Base-by-base conservation (phyloP, 495 filamentous ascomycete genomes). In the Penicillium cosmopolitanum region DNA sequence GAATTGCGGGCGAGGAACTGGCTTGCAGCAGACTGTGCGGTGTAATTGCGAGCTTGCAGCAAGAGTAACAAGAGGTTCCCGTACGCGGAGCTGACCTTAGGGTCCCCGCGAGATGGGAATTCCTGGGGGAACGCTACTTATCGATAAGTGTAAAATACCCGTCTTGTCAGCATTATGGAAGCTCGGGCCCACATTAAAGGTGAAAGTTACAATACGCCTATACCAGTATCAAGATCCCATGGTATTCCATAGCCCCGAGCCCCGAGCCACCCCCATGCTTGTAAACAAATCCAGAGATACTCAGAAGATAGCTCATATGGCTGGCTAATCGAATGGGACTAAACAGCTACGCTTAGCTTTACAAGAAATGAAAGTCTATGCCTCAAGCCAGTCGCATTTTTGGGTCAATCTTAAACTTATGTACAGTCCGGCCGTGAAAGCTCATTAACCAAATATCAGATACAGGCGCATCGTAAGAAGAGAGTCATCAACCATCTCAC, bases 401-500 rank as follows among this genome's bases (percentile, higher is more conserved):
- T 28, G 18, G 44, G 8, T 48, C 44, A 48, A 13, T 48, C 21
- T 48, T 48, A 60, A 54, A 50, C 23, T 34, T 60, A 64, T 64
- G 50, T 64, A 64, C 56, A 66, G 34, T 16, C 38, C 50, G 56
- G 59, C 59, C 63, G 56, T 62, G 38, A 56, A 58, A 61, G 40
- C 62, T 58, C 58, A 65, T 61, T 65, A 60, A 63, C 53, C 28
- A 48, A 52, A 50, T 62, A 67, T 63, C 59, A 60, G 48, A 58
- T 63, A 68, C 60, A 60, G 56, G 48, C 50, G 25, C 48, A 60
- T 63, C 59, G 51, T 68, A 43, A 65, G 60, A 53, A 53, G 59
- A 64, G 53, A 51, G 65, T 67, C 65, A 67, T 67, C 65, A 67
- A 60, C 57, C 65, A 42, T 64, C 50, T 47, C 63, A 42, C 47